Percentiles rank a stretch among this genome's conserved stretches.
Evolutionary conservation across 2,329 filamentous ascomycete genomes (phyloP).

Genomic region (Aciculosporium take): DNA sequence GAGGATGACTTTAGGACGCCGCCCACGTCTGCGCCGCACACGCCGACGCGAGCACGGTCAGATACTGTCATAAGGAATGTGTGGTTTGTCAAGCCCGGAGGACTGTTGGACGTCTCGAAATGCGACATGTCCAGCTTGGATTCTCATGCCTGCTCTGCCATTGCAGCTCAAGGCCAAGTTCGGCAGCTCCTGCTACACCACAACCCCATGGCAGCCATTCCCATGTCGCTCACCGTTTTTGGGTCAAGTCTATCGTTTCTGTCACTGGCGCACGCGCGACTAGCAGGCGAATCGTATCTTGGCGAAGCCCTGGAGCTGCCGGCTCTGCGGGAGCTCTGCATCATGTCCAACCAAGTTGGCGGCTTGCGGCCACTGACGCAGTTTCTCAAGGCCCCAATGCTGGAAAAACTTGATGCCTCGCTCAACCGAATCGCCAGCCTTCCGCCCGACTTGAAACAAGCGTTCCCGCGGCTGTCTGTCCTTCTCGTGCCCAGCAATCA

Average conservation of each 20-base stretch:
- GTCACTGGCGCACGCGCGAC: slow-evolving; percentile 61
- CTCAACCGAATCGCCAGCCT: slow-evolving; percentile 66
- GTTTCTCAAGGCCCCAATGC: slow-evolving; percentile 55
- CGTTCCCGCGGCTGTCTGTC: slow-evolving; percentile 56
- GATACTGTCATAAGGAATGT: slow-evolving; percentile 30
- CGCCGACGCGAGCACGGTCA: slow-evolving; percentile 33
- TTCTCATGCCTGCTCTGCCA: slow-evolving; percentile 39
- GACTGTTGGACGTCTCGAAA: slow-evolving; percentile 55
- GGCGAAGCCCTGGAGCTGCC: slow-evolving; percentile 54
- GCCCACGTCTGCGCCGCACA: slow-evolving; percentile 37
- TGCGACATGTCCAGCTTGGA: slow-evolving; percentile 48
- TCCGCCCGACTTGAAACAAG: slow-evolving; percentile 44
- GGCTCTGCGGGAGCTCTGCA: slow-evolving; percentile 60
- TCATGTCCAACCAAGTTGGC: slow-evolving; percentile 60
- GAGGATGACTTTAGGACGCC: slow-evolving; percentile 43
- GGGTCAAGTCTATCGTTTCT: slow-evolving; percentile 56
- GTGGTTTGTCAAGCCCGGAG: slow-evolving; percentile 44
- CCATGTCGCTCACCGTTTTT: slow-evolving; percentile 56
- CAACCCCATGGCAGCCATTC: slow-evolving; percentile 60
- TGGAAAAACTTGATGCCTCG: slow-evolving; percentile 68
- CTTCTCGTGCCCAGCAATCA: slow-evolving; percentile 70
- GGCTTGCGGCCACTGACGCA: slow-evolving; percentile 51
- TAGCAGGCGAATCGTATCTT: slow-evolving; percentile 52
- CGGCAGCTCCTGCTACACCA: slow-evolving; percentile 56
- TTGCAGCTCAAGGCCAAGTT: slow-evolving; percentile 37